Evolutionary conservation across 768 basidiomycete species (phyloP).

Genomic region (Suillus ampliporus): DNA sequence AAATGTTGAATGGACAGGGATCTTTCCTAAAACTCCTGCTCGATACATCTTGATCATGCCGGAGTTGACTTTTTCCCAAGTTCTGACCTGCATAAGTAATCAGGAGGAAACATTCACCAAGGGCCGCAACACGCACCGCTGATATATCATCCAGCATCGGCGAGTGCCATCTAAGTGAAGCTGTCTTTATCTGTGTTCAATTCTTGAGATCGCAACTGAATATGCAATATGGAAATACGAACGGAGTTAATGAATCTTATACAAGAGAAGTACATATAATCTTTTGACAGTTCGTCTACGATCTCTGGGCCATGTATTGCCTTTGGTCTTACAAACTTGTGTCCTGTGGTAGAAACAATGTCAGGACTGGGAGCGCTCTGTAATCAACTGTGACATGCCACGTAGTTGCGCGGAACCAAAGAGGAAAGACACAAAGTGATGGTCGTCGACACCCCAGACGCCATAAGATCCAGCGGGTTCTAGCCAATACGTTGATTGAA

Average conservation of each 20-base stretch:
- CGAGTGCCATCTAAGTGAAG: constrained; percentile 95
- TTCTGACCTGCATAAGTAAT: constrained; percentile 59
- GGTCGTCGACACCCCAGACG: constrained; percentile 97
- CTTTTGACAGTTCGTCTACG: constrained; percentile 86
- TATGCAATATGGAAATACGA: constrained; percentile 27
- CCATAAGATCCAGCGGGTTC: constrained; percentile 98
- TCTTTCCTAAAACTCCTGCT: constrained; percentile 92
- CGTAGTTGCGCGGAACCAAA: constrained; percentile 83
- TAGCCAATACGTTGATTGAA: constrained; percentile 96
- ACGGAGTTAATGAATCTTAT: constrained; percentile 96
- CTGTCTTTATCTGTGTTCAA: constrained; percentile 83
- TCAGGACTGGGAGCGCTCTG: not conserved
- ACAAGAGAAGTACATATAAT: constrained; percentile 98
- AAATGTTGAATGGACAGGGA: constrained; percentile 97
- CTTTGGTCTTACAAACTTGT: constrained; percentile 90
- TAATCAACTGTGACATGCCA: constrained; percentile 44
- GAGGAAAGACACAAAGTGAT: constrained; percentile 94
- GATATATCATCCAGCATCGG: constrained; percentile 99
- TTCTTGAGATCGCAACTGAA: not conserved
- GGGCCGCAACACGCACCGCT: constrained; percentile 49
- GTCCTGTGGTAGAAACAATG: constrained; percentile 50
- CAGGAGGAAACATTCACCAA: constrained; percentile 3
- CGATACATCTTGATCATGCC: constrained; percentile 99
- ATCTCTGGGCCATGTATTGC: constrained; percentile 92
- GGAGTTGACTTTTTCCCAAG: constrained; percentile 95